Conservation (phyloP, 2,329 filamentous ascomycete species). For the Colletotrichum eremochloae region DNA sequence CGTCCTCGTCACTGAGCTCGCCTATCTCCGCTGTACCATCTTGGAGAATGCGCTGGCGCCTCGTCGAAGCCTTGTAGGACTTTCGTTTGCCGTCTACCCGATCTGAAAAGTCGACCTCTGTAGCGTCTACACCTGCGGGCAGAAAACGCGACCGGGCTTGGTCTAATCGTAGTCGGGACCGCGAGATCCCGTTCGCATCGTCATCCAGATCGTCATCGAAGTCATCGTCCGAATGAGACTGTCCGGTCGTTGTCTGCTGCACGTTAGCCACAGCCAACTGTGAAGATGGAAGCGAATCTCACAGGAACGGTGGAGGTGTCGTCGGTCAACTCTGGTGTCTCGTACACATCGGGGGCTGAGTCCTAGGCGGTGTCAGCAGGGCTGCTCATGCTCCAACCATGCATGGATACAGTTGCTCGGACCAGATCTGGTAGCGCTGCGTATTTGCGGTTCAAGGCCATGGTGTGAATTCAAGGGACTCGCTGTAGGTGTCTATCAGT, state of each 20-base stretch:
- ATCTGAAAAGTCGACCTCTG: constrained; percentile 89
- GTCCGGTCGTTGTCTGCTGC: constrained; percentile 66
- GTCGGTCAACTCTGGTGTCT: constrained; percentile 92
- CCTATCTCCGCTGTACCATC: constrained; percentile 77
- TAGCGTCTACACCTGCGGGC: constrained; percentile 80
- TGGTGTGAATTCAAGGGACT: constrained; percentile 50
- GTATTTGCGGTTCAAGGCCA: constrained; percentile 86
- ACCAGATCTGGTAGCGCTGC: constrained; percentile 85
- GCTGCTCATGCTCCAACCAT: constrained; percentile 11
- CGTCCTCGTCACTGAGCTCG: constrained; percentile 81
- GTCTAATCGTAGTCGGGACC: constrained; percentile 80
- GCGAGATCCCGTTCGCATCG: constrained; percentile 77
- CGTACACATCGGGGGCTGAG: constrained; percentile 93
- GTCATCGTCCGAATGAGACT: constrained; percentile 72
- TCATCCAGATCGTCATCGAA: constrained; percentile 74
- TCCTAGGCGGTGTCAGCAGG: constrained; percentile 68
- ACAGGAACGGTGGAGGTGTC: constrained; percentile 89
- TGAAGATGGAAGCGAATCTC: constrained; percentile 52
- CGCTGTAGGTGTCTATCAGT: background rate
- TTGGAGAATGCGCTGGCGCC: constrained; percentile 72
- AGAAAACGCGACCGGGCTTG: constrained; percentile 86
- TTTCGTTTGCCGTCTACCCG: constrained; percentile 85
- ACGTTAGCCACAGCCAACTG: constrained; percentile 43
- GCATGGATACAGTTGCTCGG: constrained; percentile 13
- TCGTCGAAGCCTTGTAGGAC: constrained; percentile 82